phyloP scores from a whole-genome alignment of 2,329 filamentous ascomycete genomes.

The Pseudocercospora pini-densiflorae region DNA sequence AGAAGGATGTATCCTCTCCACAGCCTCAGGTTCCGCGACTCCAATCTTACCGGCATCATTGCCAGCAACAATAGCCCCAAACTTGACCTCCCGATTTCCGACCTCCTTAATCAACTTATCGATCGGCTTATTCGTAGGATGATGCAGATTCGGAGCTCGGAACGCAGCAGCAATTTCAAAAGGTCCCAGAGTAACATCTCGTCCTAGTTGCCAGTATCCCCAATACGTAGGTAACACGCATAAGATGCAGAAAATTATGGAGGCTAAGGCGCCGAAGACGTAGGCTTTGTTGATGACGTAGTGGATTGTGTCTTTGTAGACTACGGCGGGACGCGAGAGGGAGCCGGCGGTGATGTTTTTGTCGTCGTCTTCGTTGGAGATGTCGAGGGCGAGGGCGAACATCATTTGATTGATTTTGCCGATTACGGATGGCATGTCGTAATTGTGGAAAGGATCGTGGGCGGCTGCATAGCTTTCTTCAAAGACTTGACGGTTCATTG shows the following conservation, averaged over 20 bases:
- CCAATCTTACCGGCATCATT: constrained; percentile 24
- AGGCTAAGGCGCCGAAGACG: constrained; percentile 39
- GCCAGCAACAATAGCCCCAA: constrained; percentile 21
- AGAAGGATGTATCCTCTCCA: constrained; percentile 20
- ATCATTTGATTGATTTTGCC: constrained; percentile 31
- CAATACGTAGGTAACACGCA: constrained; percentile 42
- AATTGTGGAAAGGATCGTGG: constrained; percentile 13
- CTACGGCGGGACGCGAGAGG: constrained; percentile 13
- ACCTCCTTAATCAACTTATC: constrained; percentile 18
- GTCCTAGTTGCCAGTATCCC: constrained; percentile 44
- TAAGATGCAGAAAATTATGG: constrained; percentile 39
- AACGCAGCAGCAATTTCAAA: constrained; percentile 44
- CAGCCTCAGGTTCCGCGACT: constrained; percentile 25
- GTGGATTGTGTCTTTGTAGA: constrained; percentile 29
- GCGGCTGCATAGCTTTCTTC: constrained; percentile 8
- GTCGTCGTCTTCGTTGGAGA: constrained; percentile 24
- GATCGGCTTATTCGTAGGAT: constrained; percentile 16
- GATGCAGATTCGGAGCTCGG: constrained; percentile 32
- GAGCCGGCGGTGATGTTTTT: constrained; percentile 12
- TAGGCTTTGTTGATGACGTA: constrained; percentile 38
- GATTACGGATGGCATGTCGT: constrained; percentile 16
- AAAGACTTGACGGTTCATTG: constrained; percentile 13
- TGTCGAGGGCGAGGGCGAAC: constrained; percentile 26
- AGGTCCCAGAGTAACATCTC: constrained; percentile 42
- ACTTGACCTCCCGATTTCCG: constrained; percentile 21